Conservation (phyloP, 495 filamentous ascomycete species). For the Podospora bellae-mahoneyi region DNA sequence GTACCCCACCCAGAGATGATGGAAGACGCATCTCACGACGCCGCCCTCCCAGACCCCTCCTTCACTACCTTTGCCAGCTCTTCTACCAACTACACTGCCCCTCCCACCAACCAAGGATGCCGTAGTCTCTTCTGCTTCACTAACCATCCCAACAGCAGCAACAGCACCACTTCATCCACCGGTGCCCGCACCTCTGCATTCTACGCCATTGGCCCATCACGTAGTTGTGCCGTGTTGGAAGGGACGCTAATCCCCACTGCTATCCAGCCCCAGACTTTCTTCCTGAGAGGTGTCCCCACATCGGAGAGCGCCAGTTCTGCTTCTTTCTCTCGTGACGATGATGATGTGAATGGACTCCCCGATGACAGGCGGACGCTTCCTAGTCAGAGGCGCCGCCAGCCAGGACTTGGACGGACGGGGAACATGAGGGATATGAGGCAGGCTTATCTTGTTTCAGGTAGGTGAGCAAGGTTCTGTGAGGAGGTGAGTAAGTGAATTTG, state of each 20-base stretch:
- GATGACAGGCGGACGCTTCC: conserved; percentile 13
- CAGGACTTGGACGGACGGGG: background rate
- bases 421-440: background rate
- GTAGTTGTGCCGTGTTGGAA: background rate
- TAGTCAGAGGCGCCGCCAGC: background rate
- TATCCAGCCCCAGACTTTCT: background rate
- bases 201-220: background rate
- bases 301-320: background rate
- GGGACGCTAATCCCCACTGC: background rate
- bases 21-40: background rate
- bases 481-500: background rate
- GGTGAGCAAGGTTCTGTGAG: background rate
- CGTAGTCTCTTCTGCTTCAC: background rate
- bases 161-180: background rate
- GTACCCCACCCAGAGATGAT: background rate
- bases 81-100: background rate
- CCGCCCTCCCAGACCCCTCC: background rate
- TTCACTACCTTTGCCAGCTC: background rate
- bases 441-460: background rate
- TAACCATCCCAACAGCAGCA: background rate
- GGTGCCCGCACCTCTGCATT: background rate
- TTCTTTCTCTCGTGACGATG: background rate
- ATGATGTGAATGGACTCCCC: background rate
- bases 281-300: background rate
- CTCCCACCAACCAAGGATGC: background rate